Percentiles rank a stretch among this genome's conserved stretches.
phyloP scores from a whole-genome alignment of 805 yeast species.

The Lipomyces chichibuensis region DNA sequence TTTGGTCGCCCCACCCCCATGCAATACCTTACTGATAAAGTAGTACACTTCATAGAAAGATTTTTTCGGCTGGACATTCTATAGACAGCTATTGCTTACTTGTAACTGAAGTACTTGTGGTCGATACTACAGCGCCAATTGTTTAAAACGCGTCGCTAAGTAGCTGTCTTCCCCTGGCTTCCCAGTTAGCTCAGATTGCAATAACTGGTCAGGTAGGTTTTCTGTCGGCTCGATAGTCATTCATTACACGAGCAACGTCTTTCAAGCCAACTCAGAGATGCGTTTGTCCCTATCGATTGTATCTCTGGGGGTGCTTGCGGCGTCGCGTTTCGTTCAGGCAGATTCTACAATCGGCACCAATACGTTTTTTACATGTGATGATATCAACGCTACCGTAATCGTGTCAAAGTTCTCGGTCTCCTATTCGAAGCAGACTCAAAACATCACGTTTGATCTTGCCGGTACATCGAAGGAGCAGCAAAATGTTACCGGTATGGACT shows the following conservation, averaged over 20 bases:
- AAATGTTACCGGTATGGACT: slow-evolving; percentile 28
- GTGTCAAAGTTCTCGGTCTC: slow-evolving; percentile 22
- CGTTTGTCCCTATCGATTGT: background rate
- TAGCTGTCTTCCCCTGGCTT: too few species aligned
- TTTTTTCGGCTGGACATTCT: too few species aligned
- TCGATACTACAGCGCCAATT: too few species aligned
- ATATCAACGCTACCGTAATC: slow-evolving; percentile 19
- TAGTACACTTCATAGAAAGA: too few species aligned
- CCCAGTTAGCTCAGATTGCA: too few species aligned
- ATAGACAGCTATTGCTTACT: too few species aligned
- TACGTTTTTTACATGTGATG: slow-evolving; percentile 26
- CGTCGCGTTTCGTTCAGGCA: slow-evolving; percentile 15
- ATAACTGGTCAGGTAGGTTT: too few species aligned
- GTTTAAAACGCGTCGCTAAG: too few species aligned
- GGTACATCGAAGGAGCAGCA: slow-evolving; percentile 26
- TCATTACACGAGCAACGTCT: background rate
- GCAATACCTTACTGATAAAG: too few species aligned
- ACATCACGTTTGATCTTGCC: slow-evolving; percentile 30
- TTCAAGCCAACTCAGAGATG: background rate
- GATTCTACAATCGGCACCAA: slow-evolving; percentile 23
- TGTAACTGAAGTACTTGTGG: too few species aligned
- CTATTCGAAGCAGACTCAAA: slow-evolving; percentile 23
- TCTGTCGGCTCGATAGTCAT: background rate
- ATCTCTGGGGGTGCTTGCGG: slow-evolving; percentile 4
- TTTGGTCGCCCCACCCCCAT: too few species aligned